Evolutionary conservation across 192 early-diverging fungal species (phyloP), one percentile per base, ranked within the genome.

Genomic region (Pilobolus umbonatus): DNA sequence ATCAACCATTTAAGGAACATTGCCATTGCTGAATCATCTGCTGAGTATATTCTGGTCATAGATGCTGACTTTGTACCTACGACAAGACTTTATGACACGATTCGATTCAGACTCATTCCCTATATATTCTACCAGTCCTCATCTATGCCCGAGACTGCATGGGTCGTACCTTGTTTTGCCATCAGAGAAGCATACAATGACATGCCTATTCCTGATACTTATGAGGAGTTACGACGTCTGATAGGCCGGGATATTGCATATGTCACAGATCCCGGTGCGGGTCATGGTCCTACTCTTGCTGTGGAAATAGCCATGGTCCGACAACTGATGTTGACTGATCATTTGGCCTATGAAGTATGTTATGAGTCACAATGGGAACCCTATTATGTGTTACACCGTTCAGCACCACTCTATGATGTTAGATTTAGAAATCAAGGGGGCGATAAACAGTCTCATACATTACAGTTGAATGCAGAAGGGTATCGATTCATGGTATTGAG

Each of bases 331-430:
- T 44, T 40, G 48, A 55, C 9, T 44, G 31, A 30, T 38, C 63
- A 6, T 56, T 62, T 26, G 47, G 51, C 26, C n/a, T 78, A 72
- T 38, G 76, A 78, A 58, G 76, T 81, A 19, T 81, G 79, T 28
- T 81, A 68, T 55, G 79, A 81, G 47, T 81, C 79, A 1, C 79
- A 78, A 43, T 81, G 79, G 79, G 79, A 81, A 25, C 79, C 79
- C 1, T 81, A 81, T 46, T 81, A 81, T 48, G 72, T 78, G 26
- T 49, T 81, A 10, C 53, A 64, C 17, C 24, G 50, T 19, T 45
- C 43, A 14, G 62, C 72, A 5, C 79, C 79, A 9, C 55, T 73
- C 10, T 81, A 81, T 30, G 79, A 81, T 36, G 79, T 68, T 25
- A 69, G 79, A 19, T 81, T 81, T 57, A 64, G 67, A 40, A 75